These are phyloP conservation scores for Gynandropsis gynandra DNA, from an alignment of 345 rosid genomes.

Conservation along the genomic window DNA sequence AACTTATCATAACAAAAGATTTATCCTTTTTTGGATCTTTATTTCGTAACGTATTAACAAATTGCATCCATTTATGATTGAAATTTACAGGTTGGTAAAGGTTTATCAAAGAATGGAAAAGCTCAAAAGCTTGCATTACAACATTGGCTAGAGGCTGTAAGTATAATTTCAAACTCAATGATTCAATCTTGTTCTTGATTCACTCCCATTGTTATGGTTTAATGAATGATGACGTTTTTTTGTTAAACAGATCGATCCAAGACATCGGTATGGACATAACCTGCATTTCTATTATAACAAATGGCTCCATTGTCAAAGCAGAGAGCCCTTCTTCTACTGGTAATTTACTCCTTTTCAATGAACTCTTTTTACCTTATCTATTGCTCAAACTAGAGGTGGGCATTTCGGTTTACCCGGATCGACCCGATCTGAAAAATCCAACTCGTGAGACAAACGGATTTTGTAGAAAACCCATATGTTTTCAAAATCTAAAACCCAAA, in stretches of 20 bases:
- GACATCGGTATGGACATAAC: slow-evolving; percentile 96
- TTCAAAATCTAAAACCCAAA: too few relatives aligned
- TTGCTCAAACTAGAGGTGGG: too few relatives aligned
- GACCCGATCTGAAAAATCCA: too few relatives aligned
- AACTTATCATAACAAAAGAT: too few relatives aligned
- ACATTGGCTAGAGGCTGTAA: slow-evolving; percentile 99
- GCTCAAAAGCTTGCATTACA: slow-evolving; percentile 78
- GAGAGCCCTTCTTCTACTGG: slow-evolving; percentile 99
- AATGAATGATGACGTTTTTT: slow-evolving; percentile 14
- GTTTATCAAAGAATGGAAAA: slow-evolving; percentile 76
- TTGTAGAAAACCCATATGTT: too few relatives aligned
- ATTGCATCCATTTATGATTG: background rate
- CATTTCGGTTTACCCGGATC: too few relatives aligned
- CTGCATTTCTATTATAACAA: slow-evolving; percentile 67
- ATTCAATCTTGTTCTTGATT: background rate
- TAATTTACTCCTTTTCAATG: slow-evolving; percentile 23
- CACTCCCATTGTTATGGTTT: background rate
- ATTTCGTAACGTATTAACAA: background rate
- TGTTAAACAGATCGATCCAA: slow-evolving; percentile 68
- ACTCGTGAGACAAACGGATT: too few relatives aligned
- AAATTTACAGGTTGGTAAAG: slow-evolving; percentile 68
- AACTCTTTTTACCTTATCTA: slow-evolving; percentile 3
- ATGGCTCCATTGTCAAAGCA: slow-evolving; percentile 76
- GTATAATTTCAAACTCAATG: slow-evolving; percentile 19
- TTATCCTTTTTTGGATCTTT: background rate